phyloP scores from a whole-genome alignment of 768 basidiomycete genomes.

The Phaeolepiota aurea region DNA sequence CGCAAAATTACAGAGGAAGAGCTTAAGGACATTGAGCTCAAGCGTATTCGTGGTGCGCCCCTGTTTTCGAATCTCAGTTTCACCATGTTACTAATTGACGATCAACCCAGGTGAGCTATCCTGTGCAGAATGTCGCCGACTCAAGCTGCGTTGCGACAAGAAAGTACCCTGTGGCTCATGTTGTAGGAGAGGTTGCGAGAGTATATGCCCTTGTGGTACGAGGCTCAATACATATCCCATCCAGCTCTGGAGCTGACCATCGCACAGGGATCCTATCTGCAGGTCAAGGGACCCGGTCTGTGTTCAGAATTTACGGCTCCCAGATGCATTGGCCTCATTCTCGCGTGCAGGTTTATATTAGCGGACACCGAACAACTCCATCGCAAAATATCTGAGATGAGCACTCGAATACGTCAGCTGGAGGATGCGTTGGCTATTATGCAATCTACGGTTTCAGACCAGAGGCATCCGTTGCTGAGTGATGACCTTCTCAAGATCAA shows the following conservation, averaged over 20 bases:
- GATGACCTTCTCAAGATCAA: conserved; percentile 50
- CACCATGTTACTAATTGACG: conserved; percentile 1
- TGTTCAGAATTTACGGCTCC: background rate
- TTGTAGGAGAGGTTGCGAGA: conserved; percentile 50
- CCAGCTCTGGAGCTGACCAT: too few relatives aligned
- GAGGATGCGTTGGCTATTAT: conserved; percentile 61
- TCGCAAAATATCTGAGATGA: conserved; percentile 58
- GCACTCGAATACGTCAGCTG: conserved; percentile 57
- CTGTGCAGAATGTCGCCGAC: conserved; percentile 43
- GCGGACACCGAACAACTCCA: conserved; percentile 62
- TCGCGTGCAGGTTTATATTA: conserved; percentile 42
- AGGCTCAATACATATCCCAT: too few relatives aligned
- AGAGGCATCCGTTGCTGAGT: conserved; percentile 50
- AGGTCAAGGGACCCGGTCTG: conserved; percentile 41
- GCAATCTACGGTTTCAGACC: conserved; percentile 46
- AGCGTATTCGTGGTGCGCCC: conserved; percentile 38
- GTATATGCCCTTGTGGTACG: conserved; percentile 55
- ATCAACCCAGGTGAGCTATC: conserved; percentile 34
- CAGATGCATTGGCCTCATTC: background rate
- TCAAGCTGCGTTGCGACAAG: conserved; percentile 47
- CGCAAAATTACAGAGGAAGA: conserved; percentile 42
- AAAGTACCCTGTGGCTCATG: conserved; percentile 43
- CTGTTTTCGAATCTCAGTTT: conserved; percentile 1
- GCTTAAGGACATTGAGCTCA: conserved; percentile 42
- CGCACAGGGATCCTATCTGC: conserved; percentile 36